These are phyloP conservation scores for Tulasnella sp. DNA, from an alignment of 768 basidiomycete genomes.

Conservation along the genomic window DNA sequence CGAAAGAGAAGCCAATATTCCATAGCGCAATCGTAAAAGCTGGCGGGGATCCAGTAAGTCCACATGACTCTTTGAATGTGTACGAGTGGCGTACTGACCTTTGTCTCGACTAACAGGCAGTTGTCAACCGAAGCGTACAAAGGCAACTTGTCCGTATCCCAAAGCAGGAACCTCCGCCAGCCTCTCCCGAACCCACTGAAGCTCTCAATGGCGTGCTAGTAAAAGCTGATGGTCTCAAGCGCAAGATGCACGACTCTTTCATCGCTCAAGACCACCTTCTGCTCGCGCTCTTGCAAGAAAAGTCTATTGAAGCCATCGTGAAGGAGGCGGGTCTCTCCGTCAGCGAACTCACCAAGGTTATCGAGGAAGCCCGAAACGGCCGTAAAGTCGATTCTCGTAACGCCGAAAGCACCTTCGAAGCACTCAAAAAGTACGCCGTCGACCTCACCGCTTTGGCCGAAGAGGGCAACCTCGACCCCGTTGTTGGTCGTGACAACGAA, in stretches of 20 bases:
- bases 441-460: slow-evolving; percentile 82
- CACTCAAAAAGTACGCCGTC: slow-evolving; percentile 69
- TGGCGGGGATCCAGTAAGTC: slow-evolving; percentile 73
- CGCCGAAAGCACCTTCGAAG: slow-evolving; percentile 90
- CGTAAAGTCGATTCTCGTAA: slow-evolving; percentile 75
- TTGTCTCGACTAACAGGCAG: slow-evolving; percentile 33
- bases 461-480: slow-evolving; percentile 92
- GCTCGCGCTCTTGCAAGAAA: slow-evolving; percentile 72
- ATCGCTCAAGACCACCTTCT: slow-evolving; percentile 91
- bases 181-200: neutral
- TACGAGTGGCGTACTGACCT: neutral
- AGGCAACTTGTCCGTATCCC: slow-evolving; percentile 74
- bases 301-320: slow-evolving; percentile 54
- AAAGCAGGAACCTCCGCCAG: slow-evolving; percentile 75
- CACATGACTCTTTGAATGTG: neutral
- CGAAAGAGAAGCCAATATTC: slow-evolving; percentile 52
- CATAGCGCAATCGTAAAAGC: slow-evolving; percentile 69
- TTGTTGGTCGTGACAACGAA: slow-evolving; percentile 88
- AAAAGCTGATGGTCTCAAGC: slow-evolving; percentile 9
- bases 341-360: slow-evolving; percentile 67
- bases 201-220: neutral
- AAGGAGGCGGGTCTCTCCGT: slow-evolving; percentile 14
- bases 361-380: slow-evolving; percentile 75
- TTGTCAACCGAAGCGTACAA: slow-evolving; percentile 64
- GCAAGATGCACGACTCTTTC: slow-evolving; percentile 60